phyloP scores from a whole-genome alignment of 2,329 filamentous ascomycete species.

The Dichotomopilus funicola region DNA sequence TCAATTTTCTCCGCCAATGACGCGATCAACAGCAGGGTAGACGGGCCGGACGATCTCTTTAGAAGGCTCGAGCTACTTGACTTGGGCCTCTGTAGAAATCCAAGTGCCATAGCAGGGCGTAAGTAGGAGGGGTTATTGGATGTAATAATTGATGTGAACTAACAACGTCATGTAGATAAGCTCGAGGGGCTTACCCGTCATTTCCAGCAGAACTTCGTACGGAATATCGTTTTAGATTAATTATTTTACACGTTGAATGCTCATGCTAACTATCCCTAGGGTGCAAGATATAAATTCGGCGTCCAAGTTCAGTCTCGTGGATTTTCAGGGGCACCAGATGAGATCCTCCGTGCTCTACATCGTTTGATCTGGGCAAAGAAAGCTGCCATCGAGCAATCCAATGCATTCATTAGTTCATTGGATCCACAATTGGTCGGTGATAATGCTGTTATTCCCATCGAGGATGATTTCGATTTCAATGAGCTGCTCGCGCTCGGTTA shows the following conservation, averaged over 20 bases:
- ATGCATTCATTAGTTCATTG: slow-evolving; percentile 20
- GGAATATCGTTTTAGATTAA: not conserved
- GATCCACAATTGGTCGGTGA: not conserved
- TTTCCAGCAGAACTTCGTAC: slow-evolving; percentile 40
- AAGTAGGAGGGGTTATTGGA: slow-evolving; percentile 17
- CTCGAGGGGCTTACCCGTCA: slow-evolving; percentile 44
- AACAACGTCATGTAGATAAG: slow-evolving; percentile 22
- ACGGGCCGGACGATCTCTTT: slow-evolving; percentile 59
- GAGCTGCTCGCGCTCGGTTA: slow-evolving; percentile 59
- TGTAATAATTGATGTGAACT: not conserved
- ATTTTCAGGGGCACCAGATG: slow-evolving; percentile 42
- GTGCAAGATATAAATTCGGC: slow-evolving; percentile 61
- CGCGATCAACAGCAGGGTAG: slow-evolving; percentile 41
- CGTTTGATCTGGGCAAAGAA: slow-evolving; percentile 50
- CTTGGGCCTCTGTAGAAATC: slow-evolving; percentile 40
- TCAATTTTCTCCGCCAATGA: slow-evolving; percentile 51
- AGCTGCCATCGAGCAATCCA: slow-evolving; percentile 31
- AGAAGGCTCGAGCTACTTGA: slow-evolving; percentile 37
- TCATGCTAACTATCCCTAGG: slow-evolving; percentile 34
- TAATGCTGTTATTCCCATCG: slow-evolving; percentile 4
- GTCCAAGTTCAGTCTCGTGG: slow-evolving; percentile 46
- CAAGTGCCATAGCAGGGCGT: slow-evolving; percentile 31
- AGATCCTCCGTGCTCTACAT: slow-evolving; percentile 44
- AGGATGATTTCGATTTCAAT: slow-evolving; percentile 58
- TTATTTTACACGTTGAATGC: not conserved